These are phyloP conservation scores for Narthecium ossifragum DNA, from an alignment of 106 monocot genomes.

Conservation along the genomic window DNA sequence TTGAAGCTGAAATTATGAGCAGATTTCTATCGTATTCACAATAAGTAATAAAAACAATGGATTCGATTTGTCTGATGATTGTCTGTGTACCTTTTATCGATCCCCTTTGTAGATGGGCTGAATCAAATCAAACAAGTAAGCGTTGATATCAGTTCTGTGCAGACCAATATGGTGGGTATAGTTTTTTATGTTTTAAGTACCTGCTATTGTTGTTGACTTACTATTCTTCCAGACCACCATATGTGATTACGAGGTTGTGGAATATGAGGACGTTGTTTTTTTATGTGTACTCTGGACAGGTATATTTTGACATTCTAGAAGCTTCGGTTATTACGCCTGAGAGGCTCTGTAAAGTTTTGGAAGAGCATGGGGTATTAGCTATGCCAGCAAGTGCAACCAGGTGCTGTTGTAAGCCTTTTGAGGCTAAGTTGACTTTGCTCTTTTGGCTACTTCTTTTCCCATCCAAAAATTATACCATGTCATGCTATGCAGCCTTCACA, in stretches of 20 bases:
- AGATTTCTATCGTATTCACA: background rate
- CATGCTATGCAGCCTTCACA: background rate
- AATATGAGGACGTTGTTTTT: too few relatives aligned
- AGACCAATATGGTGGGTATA: conserved; percentile 87
- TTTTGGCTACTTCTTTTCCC: background rate
- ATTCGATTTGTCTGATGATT: too few relatives aligned
- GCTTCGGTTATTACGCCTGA: conserved; percentile 38
- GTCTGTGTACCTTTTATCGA: background rate
- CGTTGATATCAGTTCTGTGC: conserved; percentile 49
- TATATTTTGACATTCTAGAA: conserved; percentile 62
- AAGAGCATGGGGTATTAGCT: conserved; percentile 71
- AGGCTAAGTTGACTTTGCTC: background rate
- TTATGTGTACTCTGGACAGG: conserved; percentile 20
- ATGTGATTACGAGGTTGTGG: background rate
- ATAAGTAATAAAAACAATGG: background rate
- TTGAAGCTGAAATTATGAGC: background rate
- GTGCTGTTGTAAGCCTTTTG: conserved; percentile 9
- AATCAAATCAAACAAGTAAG: conserved; percentile 56
- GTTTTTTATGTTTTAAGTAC: background rate
- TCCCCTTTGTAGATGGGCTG: conserved; percentile 50
- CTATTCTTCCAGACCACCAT: background rate
- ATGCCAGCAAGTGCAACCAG: conserved; percentile 62
- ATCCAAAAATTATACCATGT: background rate
- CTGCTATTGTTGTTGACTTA: background rate
- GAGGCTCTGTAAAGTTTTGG: conserved; percentile 58